Conservation (phyloP, 2,329 filamentous ascomycete genomes). For the Aspergillus tanneri region DNA sequence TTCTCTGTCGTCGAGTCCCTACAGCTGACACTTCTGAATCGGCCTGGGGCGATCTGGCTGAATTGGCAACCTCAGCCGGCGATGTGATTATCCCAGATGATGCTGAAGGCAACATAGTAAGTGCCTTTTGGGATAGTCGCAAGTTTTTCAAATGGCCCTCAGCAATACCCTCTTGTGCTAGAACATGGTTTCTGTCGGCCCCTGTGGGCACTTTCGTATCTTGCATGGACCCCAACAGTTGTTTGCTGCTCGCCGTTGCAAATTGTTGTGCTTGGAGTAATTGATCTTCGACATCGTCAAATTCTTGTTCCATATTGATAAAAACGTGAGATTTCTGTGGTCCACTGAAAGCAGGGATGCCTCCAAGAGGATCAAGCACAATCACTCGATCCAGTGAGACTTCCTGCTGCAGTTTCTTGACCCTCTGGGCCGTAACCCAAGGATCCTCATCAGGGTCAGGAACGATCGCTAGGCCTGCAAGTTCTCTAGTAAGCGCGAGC, state of each 20-base stretch:
- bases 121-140: slow-evolving; percentile 64
- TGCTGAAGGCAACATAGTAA: slow-evolving; percentile 75
- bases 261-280: slow-evolving; percentile 45
- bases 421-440: slow-evolving; percentile 38
- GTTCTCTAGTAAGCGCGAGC: slow-evolving; percentile 72
- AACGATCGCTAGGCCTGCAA: slow-evolving; percentile 64
- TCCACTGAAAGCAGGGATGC: slow-evolving; percentile 67
- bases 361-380: slow-evolving; percentile 80
- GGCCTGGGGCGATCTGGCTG: slow-evolving; percentile 36
- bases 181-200: slow-evolving; percentile 44
- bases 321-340: slow-evolving; percentile 72
- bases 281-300: slow-evolving; percentile 64
- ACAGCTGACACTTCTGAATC: slow-evolving; percentile 45
- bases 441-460: slow-evolving; percentile 47
- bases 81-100: slow-evolving; percentile 89
- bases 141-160: slow-evolving; percentile 68
- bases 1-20: slow-evolving; percentile 63
- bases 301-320: slow-evolving; percentile 92
- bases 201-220: slow-evolving; percentile 19
- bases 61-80: slow-evolving; percentile 74
- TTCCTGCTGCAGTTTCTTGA: slow-evolving; percentile 48
- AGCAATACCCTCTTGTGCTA: slow-evolving; percentile 32
- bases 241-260: slow-evolving; percentile 6
- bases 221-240: background rate
- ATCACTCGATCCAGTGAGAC: slow-evolving; percentile 80